phyloP scores from a whole-genome alignment of 164 flowering plant species.

The Chimonanthus salicifolius region DNA sequence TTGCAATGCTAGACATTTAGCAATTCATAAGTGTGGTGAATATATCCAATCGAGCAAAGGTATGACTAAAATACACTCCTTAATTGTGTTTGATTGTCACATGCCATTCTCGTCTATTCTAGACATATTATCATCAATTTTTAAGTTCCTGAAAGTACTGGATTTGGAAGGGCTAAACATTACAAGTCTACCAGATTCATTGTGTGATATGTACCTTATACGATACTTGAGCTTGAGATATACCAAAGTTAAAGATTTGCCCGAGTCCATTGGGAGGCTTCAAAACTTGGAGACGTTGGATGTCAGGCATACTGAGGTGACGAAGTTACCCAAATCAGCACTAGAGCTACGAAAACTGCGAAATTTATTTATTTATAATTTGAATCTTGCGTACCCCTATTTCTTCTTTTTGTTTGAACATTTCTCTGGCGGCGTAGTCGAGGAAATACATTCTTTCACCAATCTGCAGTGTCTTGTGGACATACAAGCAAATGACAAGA shows the following conservation, averaged over 20 bases:
- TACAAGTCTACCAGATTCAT: not conserved
- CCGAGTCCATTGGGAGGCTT: not conserved
- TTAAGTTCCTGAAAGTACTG: not conserved
- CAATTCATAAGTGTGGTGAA: not conserved
- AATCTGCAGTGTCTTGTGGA: slow-evolving; percentile 27
- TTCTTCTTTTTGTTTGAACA: no score
- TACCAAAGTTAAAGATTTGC: not conserved
- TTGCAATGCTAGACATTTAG: not conserved
- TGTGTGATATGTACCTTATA: not conserved
- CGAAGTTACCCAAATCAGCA: no score
- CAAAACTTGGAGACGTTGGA: not conserved
- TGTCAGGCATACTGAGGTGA: not conserved
- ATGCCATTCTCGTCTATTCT: not conserved
- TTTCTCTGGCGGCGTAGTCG: slow-evolving; percentile 11
- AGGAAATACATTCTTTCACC: slow-evolving; percentile 19
- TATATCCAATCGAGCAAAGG: not conserved
- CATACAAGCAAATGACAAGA: slow-evolving; percentile 23
- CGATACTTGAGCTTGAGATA: not conserved
- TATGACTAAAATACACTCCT: not conserved
- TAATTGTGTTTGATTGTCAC: not conserved
- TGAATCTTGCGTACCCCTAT: no score
- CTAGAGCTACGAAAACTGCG: not conserved
- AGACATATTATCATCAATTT: not conserved
- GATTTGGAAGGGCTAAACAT: not conserved
- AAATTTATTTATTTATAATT: slow-evolving; percentile 5